Base-by-base conservation (phyloP, 805 yeast species). In the Metschnikowia aberdeeniae region DNA sequence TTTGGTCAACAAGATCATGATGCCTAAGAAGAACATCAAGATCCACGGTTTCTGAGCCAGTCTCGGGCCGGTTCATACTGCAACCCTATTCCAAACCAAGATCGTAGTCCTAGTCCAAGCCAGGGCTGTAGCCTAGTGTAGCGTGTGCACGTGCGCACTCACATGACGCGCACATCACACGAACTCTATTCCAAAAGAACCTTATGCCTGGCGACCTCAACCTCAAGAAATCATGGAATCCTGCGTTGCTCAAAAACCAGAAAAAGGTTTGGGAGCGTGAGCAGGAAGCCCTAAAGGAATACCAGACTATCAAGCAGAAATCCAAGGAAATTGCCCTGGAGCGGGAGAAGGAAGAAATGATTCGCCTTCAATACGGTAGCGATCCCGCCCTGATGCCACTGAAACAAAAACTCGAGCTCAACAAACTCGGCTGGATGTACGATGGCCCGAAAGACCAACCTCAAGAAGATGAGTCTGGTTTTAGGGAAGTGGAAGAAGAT, bases 21-120 rank as follows among this genome's bases (percentile, higher is more conserved):
- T 93, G 63, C 93, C 89, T 67, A 92, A 90, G 87, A 89, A 89
- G 79, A 89, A 86, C 73, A 92, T 92, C 75, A 93, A 93, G 78
- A 87, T 93, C 68, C 99, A 92, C 75, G 99, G 99, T 75, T 92
- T 92, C 78, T 93, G 77, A 77, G 45, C 36, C 29, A 24, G 40
- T 28, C 40, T 29, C 40, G 34, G 30, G 27, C 33, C 27, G 34
- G 26, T 37, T 28, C 30, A 37, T 29, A 37, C 10, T 19, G 12
- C 22, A 37, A 37, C 34, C 34, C 34, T 28, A 28, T 28, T 28
- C 34, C 40, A 37, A 29, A 11, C 9, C n/a, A 29, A 33, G 17
- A 17, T 17, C 3, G 17, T 17, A 17, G 3, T 17, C 3, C 17
- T 36, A 39, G 42, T 17, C 35, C 12, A 19, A 29, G 35, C 42